Evolutionary conservation across 2,329 filamentous ascomycete species (phyloP).

Genomic region (Xylaria hypoxylon): DNA sequence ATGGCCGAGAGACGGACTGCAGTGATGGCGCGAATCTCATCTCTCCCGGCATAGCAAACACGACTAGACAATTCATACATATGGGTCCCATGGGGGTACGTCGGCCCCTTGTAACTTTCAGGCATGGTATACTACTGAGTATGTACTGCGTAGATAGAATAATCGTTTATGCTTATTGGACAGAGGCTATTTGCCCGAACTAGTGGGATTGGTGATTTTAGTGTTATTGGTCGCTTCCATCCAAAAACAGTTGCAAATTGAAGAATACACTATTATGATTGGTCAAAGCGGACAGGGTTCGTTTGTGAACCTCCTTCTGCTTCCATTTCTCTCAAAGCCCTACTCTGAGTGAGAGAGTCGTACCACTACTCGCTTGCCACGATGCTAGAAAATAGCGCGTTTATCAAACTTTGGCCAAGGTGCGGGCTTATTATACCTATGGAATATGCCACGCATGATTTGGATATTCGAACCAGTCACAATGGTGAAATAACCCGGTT

Average conservation of each 20-base stretch:
- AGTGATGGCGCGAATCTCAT: constrained; percentile 27
- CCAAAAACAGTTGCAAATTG: constrained; percentile 45
- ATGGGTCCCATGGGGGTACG: constrained; percentile 27
- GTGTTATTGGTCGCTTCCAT: constrained; percentile 43
- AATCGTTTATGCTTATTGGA: constrained; percentile 41
- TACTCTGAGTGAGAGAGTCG: constrained; percentile 15
- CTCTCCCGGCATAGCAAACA: neutral
- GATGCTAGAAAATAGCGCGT: constrained; percentile 45
- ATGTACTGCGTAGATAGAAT: constrained; percentile 3
- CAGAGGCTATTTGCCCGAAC: constrained; percentile 36
- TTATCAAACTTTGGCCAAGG: constrained; percentile 39
- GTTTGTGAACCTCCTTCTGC: constrained; percentile 23
- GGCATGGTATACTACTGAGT: constrained; percentile 5
- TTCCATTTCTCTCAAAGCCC: constrained; percentile 11
- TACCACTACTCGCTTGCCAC: constrained; percentile 29
- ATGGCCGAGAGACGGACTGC: constrained; percentile 49
- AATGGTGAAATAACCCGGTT: neutral
- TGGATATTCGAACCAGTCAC: constrained; percentile 31
- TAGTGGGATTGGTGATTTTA: constrained; percentile 50
- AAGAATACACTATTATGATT: constrained; percentile 49
- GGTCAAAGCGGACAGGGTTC: constrained; percentile 41
- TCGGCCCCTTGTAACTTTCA: constrained; percentile 20
- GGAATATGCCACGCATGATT: constrained; percentile 34
- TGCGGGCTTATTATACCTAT: constrained; percentile 33
- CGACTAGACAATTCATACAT: constrained; percentile 14